Conservation (phyloP, 352 stramenopile species). For the Pythium aristosporum region DNA sequence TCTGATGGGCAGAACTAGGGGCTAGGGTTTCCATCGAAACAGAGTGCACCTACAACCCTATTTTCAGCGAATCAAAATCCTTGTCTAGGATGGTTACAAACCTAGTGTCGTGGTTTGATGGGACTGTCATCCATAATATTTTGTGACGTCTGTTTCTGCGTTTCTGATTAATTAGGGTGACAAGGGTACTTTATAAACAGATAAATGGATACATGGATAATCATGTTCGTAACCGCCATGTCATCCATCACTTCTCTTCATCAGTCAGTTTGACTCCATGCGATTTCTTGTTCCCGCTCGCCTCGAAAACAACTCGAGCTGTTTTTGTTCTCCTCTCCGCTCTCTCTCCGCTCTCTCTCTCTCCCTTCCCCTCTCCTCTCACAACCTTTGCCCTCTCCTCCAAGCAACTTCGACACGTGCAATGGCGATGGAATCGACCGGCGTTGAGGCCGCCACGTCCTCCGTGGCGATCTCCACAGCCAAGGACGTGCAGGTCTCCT, state of each 20-base stretch:
- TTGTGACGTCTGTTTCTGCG: not conserved
- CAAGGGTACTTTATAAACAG: not conserved
- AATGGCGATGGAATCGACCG: slow-evolving; percentile 27
- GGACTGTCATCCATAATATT: not conserved
- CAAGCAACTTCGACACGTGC: slow-evolving; percentile 21
- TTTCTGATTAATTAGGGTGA: not conserved
- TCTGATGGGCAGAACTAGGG: slow-evolving; percentile 7
- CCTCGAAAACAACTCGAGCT: not conserved
- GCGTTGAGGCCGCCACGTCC: slow-evolving; percentile 15
- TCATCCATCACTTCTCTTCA: not conserved
- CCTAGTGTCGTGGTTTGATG: not conserved
- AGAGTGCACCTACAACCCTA: not conserved
- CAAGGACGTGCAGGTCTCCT: not conserved
- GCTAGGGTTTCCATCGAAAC: slow-evolving; percentile 7
- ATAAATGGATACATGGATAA: not conserved
- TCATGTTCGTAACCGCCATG: not conserved
- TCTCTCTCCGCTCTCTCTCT: slow-evolving; percentile 9
- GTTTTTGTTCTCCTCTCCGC: slow-evolving; percentile 8
- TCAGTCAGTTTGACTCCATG: slow-evolving; percentile 21
- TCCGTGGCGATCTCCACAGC: not conserved
- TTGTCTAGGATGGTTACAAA: slow-evolving; percentile 8
- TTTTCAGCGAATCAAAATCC: slow-evolving; percentile 16
- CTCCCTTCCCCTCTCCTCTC: not conserved
- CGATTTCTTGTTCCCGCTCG: too few species aligned
- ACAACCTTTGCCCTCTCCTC: slow-evolving; percentile 6